Evolutionary conservation across 2,329 filamentous ascomycete species (phyloP).

Genomic region (Talaromyces sp.): DNA sequence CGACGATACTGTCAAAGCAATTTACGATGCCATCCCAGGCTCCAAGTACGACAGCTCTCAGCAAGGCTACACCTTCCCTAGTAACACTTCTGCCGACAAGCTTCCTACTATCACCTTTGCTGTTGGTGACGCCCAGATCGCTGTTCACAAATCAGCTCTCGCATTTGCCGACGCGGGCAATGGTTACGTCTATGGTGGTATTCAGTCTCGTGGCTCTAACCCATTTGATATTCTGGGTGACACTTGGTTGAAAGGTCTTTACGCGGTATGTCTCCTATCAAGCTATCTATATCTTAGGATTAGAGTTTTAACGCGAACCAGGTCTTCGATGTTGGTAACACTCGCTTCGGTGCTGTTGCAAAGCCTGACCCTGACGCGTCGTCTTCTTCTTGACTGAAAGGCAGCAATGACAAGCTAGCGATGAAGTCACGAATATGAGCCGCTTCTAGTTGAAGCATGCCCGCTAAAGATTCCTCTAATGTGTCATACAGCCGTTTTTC

Average conservation of each 20-base stretch:
- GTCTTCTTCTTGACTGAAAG: slow-evolving; percentile 9
- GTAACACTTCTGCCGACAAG: slow-evolving; percentile 47
- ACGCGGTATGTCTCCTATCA: slow-evolving; percentile 50
- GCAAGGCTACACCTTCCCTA: slow-evolving; percentile 64
- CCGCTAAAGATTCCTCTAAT: background rate
- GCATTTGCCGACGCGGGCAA: slow-evolving; percentile 55
- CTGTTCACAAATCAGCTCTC: slow-evolving; percentile 61
- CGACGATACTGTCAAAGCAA: slow-evolving; percentile 57
- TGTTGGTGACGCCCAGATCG: slow-evolving; percentile 59
- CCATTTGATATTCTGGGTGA: slow-evolving; percentile 63
- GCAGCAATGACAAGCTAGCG: background rate
- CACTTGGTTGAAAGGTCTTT: slow-evolving; percentile 62
- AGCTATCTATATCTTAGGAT: background rate
- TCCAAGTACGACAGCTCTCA: slow-evolving; percentile 53
- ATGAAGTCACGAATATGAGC: background rate
- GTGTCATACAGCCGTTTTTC: background rate
- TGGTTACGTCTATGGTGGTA: slow-evolving; percentile 59
- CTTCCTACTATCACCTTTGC: slow-evolving; percentile 61
- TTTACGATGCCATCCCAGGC: slow-evolving; percentile 63
- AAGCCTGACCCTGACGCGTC: slow-evolving; percentile 22
- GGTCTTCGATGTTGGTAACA: slow-evolving; percentile 62
- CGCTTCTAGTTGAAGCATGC: background rate
- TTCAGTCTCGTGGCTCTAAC: slow-evolving; percentile 59
- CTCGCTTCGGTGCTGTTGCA: slow-evolving; percentile 58
- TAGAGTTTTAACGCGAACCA: slow-evolving; percentile 26